Evolutionary conservation across 2,329 filamentous ascomycete species (phyloP).

Genomic region (Fusarium sp.): DNA sequence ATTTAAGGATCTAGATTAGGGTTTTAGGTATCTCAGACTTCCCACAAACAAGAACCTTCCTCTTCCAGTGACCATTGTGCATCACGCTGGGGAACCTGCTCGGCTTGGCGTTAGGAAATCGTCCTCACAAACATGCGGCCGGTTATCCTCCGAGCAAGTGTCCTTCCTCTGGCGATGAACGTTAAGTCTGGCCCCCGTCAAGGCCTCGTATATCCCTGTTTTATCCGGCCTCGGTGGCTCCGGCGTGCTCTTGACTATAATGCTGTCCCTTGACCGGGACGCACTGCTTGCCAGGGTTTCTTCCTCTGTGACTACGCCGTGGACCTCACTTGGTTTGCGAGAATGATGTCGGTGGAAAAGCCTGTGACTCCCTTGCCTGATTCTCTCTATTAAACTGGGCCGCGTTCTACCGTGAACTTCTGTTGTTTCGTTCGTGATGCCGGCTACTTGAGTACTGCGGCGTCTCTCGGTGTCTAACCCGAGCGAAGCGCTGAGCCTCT

Average conservation of each 20-base stretch:
- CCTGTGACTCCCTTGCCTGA: constrained; percentile 44
- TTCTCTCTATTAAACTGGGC: constrained; percentile 44
- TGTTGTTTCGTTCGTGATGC: constrained; percentile 5
- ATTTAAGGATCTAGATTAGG: neutral
- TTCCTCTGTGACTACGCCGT: neutral
- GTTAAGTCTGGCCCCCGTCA: constrained; percentile 35
- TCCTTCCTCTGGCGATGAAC: constrained; percentile 17
- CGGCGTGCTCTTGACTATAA: constrained; percentile 27
- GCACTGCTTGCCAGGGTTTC: neutral
- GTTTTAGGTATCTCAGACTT: constrained; percentile 1
- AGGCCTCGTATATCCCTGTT: constrained; percentile 40
- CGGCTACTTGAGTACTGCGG: constrained; percentile 38
- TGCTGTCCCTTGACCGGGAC: constrained; percentile 37
- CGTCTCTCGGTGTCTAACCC: constrained; percentile 42
- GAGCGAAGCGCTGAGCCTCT: constrained; percentile 40
- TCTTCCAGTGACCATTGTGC: neutral
- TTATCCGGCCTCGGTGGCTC: constrained; percentile 31
- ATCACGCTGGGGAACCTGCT: constrained; percentile 18
- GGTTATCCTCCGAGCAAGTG: constrained; percentile 49
- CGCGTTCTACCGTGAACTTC: constrained; percentile 29
- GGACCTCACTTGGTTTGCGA: constrained; percentile 20
- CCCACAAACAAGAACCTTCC: neutral
- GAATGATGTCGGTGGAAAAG: constrained; percentile 40
- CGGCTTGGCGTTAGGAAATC: constrained; percentile 29
- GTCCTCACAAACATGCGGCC: constrained; percentile 47